Evolutionary conservation across 73 alveolate genomes (phyloP).

Genomic region (Paramecium biaurelia): DNA sequence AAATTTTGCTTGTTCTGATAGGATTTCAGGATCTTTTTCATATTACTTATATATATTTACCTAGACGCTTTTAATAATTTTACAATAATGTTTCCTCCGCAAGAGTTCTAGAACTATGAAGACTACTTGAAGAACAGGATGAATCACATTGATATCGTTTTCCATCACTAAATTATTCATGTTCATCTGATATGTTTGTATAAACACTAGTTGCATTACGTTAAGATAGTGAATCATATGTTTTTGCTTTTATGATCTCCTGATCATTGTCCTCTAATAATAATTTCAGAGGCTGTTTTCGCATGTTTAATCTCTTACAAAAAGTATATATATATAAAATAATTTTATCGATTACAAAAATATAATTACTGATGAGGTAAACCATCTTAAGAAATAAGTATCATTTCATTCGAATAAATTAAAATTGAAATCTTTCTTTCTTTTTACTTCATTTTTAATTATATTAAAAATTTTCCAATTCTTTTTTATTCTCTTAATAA

Average conservation of each 20-base stretch:
- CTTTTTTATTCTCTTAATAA: too few relatives aligned
- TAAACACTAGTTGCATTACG: neutral
- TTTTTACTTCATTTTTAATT: too few relatives aligned
- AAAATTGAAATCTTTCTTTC: too few relatives aligned
- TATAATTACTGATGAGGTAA: too few relatives aligned
- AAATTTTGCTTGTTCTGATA: neutral
- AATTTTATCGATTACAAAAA: neutral
- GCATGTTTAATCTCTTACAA: neutral
- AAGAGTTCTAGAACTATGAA: neutral
- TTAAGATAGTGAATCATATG: neutral
- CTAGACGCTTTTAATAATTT: neutral
- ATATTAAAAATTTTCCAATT: too few relatives aligned
- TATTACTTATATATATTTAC: neutral
- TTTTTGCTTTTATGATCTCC: neutral
- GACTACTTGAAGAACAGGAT: neutral
- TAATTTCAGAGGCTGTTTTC: neutral
- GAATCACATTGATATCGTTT: neutral
- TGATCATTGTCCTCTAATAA: neutral
- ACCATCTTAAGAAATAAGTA: neutral
- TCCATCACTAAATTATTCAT: neutral
- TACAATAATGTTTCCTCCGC: neutral
- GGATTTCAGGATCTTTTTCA: conserved; percentile 3
- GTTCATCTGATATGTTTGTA: neutral
- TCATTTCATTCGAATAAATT: too few relatives aligned
- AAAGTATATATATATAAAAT: neutral